A percentile compares a stretch with the other conserved stretches of the same genome.
Evolutionary conservation across 768 basidiomycete species (phyloP).

Genomic region (Suillus fuscotomentosus): DNA sequence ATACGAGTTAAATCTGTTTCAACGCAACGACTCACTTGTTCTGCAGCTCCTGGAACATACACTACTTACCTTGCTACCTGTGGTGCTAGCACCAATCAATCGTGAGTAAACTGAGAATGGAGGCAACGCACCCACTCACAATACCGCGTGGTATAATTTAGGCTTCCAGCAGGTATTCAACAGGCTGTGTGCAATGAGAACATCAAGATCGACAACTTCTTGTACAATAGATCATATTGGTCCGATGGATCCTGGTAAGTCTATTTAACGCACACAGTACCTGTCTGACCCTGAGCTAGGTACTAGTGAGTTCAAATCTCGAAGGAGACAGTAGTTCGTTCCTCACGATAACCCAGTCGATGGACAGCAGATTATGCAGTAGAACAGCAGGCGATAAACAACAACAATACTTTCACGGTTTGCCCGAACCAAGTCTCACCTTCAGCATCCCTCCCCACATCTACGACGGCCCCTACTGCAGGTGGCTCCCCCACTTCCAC

Average conservation of each 20-base stretch:
- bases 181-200: slow-evolving; percentile 20
- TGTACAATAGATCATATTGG: slow-evolving; percentile 14
- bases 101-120: slow-evolving; percentile 1
- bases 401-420: slow-evolving; percentile 27
- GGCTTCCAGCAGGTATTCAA: slow-evolving; percentile 18
- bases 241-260: slow-evolving; percentile 17
- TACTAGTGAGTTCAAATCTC: slow-evolving; percentile 9
- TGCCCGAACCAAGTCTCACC: slow-evolving; percentile 15
- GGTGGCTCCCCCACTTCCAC: not conserved
- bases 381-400: slow-evolving; percentile 14
- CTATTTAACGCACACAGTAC: not conserved
- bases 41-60: slow-evolving; percentile 19
- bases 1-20: not conserved
- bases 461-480: not conserved
- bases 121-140: not conserved
- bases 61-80: slow-evolving; percentile 11
- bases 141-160: not conserved
- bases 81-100: slow-evolving; percentile 3
- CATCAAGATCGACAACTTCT: slow-evolving; percentile 16
- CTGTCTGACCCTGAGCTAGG: slow-evolving; percentile 1
- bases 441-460: slow-evolving; percentile 4
- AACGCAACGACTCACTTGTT: not conserved
- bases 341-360: slow-evolving; percentile 10
- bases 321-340: not conserved
- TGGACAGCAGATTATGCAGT: slow-evolving; percentile 18